Conservation (phyloP, 768 basidiomycete genomes). For the Collybiopsis luxurians region DNA sequence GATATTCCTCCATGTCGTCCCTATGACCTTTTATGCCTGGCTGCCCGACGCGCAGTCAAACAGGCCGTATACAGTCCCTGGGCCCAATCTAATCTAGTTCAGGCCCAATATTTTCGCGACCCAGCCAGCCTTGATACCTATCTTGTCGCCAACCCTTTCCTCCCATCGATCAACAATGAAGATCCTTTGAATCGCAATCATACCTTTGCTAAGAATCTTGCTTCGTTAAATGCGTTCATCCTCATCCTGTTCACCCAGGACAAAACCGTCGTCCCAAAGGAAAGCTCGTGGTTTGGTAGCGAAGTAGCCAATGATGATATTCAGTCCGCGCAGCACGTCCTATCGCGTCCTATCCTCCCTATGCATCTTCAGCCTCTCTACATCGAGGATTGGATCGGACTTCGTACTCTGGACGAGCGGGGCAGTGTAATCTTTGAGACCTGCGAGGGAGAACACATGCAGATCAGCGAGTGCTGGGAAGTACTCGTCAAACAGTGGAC, state of each 20-base stretch:
- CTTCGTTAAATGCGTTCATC: conserved; percentile 61
- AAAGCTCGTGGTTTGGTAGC: conserved; percentile 85
- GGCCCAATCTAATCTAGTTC: conserved; percentile 75
- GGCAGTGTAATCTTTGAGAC: conserved; percentile 55
- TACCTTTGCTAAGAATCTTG: conserved; percentile 60
- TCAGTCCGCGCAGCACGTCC: not conserved
- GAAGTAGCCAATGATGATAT: conserved; percentile 41
- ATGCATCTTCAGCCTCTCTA: conserved; percentile 77
- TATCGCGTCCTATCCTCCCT: conserved; percentile 37
- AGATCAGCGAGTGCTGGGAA: conserved; percentile 63
- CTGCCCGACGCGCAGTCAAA: conserved; percentile 59
- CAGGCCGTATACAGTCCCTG: conserved; percentile 68
- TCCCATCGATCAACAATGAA: conserved; percentile 81
- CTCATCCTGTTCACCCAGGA: conserved; percentile 75
- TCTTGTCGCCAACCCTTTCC: conserved; percentile 59
- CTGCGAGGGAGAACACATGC: conserved; percentile 80
- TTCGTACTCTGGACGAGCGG: conserved; percentile 65
- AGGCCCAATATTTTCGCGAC: conserved; percentile 90
- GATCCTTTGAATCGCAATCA: conserved; percentile 46
- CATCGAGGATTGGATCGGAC: conserved; percentile 77
- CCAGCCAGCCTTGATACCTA: conserved; percentile 57
- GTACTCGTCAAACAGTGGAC: conserved; percentile 41
- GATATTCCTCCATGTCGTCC: conserved; percentile 67
- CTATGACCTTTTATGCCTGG: conserved; percentile 67
- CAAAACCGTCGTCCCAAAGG: conserved; percentile 78